Conservation (phyloP, 1,139 yeast genomes). For the Diutina mesorugosa region DNA sequence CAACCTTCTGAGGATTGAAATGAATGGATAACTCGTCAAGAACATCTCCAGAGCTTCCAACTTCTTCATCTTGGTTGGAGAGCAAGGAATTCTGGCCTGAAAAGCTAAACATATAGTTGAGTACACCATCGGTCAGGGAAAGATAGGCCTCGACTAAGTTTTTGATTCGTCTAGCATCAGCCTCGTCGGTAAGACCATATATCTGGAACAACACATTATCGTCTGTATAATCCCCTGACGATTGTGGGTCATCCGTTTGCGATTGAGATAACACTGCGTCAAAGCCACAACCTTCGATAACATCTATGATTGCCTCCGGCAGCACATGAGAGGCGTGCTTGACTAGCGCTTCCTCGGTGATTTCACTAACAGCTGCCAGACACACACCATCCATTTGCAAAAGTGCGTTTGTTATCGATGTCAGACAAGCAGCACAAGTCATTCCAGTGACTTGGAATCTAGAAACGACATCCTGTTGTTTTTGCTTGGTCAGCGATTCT, state of each 20-base stretch:
- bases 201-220: slow-evolving; percentile 21
- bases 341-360: slow-evolving; percentile 62
- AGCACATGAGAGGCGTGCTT: slow-evolving; percentile 23
- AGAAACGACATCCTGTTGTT: slow-evolving; percentile 3
- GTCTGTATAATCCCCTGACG: slow-evolving; percentile 9
- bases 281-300: slow-evolving; percentile 69
- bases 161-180: slow-evolving; percentile 12
- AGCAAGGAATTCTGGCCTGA: slow-evolving; percentile 5
- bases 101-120: slow-evolving; percentile 15
- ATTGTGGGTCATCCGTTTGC: neutral
- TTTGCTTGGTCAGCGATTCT: neutral
- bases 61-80: slow-evolving; percentile 6
- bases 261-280: slow-evolving; percentile 26
- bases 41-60: slow-evolving; percentile 6
- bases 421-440: slow-evolving; percentile 81
- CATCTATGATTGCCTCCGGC: slow-evolving; percentile 23
- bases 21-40: slow-evolving; percentile 25
- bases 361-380: slow-evolving; percentile 47
- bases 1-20: slow-evolving; percentile 33
- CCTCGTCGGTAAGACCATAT: slow-evolving; percentile 16
- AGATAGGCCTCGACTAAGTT: slow-evolving; percentile 27
- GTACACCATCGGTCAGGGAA: slow-evolving; percentile 22
- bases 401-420: slow-evolving; percentile 46
- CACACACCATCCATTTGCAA: slow-evolving; percentile 34
- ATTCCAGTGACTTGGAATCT: slow-evolving; percentile 45